phyloP scores from a whole-genome alignment of 2,329 filamentous ascomycete species.

The Zelopaecilomyces penicillatus region DNA sequence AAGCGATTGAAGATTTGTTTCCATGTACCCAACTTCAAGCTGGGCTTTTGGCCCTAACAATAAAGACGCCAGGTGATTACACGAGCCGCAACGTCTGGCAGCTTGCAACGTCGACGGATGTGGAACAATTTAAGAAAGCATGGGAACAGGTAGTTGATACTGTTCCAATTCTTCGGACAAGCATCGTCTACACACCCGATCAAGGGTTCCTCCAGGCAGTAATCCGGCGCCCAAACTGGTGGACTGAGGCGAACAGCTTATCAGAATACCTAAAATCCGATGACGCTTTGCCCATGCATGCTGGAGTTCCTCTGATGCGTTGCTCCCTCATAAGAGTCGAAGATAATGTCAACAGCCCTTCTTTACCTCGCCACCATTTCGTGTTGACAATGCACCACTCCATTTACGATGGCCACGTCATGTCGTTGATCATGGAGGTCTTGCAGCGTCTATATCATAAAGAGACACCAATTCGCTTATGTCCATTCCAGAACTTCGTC shows the following conservation, averaged over 20 bases:
- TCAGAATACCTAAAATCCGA: neutral
- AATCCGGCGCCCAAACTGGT: neutral
- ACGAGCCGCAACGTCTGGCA: neutral
- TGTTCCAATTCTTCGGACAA: neutral
- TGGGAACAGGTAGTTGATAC: neutral
- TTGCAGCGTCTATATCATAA: neutral
- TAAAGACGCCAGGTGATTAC: neutral
- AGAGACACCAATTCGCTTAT: neutral
- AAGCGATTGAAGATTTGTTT: constrained; percentile 3
- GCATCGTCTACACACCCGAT: neutral
- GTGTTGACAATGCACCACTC: neutral
- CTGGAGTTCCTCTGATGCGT: neutral
- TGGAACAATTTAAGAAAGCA: neutral
- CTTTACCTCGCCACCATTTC: neutral
- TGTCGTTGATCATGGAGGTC: neutral
- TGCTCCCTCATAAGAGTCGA: neutral
- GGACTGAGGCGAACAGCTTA: neutral
- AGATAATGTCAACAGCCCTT: neutral
- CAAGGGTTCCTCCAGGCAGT: neutral
- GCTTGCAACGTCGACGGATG: neutral
- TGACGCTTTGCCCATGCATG: neutral
- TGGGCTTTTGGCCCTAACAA: constrained; percentile 1
- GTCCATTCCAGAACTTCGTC: neutral
- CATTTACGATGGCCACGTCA: neutral
- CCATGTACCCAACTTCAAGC: constrained; percentile 4